These are phyloP conservation scores for Leccinum longicurvipes DNA, from an alignment of 768 basidiomycete genomes.

Conservation along the genomic window DNA sequence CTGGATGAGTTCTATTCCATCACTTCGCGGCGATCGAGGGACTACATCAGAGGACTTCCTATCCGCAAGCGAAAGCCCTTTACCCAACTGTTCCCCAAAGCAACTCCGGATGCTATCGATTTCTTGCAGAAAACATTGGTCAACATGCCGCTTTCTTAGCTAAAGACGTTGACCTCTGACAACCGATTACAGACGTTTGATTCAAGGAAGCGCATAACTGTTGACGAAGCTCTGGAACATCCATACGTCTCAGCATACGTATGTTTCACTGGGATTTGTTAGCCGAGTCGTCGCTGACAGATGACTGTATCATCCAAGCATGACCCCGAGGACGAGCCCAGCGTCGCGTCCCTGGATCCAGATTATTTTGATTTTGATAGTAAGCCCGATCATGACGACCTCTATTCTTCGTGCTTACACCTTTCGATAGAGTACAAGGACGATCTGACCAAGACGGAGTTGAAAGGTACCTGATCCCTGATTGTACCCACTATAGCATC, in stretches of 20 bases:
- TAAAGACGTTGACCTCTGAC: constrained; percentile 22
- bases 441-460: constrained; percentile 68
- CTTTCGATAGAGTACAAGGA: constrained; percentile 60
- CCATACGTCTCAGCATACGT: constrained; percentile 81
- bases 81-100: constrained; percentile 70
- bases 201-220: constrained; percentile 79
- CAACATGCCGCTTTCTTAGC: constrained; percentile 19
- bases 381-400: constrained; percentile 33
- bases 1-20: constrained; percentile 91
- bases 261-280: constrained; percentile 21
- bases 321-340: constrained; percentile 88
- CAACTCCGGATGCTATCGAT: constrained; percentile 68
- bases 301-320: constrained; percentile 43
- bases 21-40: constrained; percentile 77
- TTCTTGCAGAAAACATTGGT: constrained; percentile 71
- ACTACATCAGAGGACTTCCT: constrained; percentile 84
- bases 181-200: constrained; percentile 64
- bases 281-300: neutral
- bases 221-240: constrained; percentile 78
- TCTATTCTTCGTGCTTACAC: constrained; percentile 4
- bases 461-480: constrained; percentile 44
- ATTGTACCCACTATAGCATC: neutral
- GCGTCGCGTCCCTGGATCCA: constrained; percentile 72
- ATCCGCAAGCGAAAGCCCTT: constrained; percentile 77
- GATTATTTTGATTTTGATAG: constrained; percentile 90